These are phyloP conservation scores for Tricholoma hemisulphureum DNA, from an alignment of 768 basidiomycete species.

Conservation along the genomic window DNA sequence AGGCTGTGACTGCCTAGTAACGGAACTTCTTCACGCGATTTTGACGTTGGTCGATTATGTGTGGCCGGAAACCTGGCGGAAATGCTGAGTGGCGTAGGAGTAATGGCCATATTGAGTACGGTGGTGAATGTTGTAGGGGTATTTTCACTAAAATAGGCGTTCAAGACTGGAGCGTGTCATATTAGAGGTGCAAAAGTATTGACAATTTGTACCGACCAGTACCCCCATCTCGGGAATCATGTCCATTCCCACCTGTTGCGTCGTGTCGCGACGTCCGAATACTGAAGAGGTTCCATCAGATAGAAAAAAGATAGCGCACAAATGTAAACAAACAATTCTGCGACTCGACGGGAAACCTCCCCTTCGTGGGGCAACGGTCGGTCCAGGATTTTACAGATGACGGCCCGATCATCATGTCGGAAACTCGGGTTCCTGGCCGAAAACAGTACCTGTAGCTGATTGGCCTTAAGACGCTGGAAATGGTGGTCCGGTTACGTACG, in stretches of 20 bases:
- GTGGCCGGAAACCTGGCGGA: not conserved
- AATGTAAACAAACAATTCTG: conserved; percentile 46
- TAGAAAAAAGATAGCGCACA: conserved; percentile 4
- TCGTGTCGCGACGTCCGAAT: conserved; percentile 26
- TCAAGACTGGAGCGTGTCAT: not conserved
- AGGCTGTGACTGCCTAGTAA: not conserved
- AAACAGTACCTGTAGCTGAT: conserved; percentile 39
- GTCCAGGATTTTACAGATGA: conserved; percentile 55
- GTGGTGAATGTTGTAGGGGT: not conserved
- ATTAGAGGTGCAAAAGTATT: conserved; percentile 5
- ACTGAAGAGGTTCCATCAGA: conserved; percentile 19
- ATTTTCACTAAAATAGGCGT: not conserved
- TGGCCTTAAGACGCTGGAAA: not conserved
- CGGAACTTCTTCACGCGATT: not conserved
- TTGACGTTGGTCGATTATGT: not conserved
- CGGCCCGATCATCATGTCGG: conserved; percentile 38
- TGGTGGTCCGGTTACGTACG: conserved; percentile 29
- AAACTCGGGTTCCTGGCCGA: conserved; percentile 43
- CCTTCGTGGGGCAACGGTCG: conserved; percentile 43
- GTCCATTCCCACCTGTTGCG: conserved; percentile 8
- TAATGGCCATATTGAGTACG: not conserved
- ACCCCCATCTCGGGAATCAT: conserved; percentile 7
- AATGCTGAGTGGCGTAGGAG: not conserved
- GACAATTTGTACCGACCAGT: not conserved
- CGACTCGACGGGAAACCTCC: conserved; percentile 40